Evolutionary conservation across 75 land plant genomes (phyloP).

Genomic region (Pseudotsuga menziesii): DNA sequence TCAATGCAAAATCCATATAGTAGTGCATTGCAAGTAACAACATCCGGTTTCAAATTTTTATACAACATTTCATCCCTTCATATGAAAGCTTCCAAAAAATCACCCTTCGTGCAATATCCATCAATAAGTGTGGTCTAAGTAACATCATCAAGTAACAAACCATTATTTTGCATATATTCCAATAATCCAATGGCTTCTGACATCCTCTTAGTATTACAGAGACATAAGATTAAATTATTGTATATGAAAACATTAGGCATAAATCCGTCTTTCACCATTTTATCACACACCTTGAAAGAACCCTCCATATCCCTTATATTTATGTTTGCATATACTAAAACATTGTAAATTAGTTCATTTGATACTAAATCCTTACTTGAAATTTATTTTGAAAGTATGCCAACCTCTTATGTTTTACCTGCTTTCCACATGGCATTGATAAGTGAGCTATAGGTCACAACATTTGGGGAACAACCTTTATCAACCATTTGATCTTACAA

Average conservation of each 20-base stretch:
- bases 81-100: conserved; percentile 39
- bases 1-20: conserved; percentile 46
- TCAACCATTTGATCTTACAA: conserved; percentile 51
- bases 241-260: conserved; percentile 67
- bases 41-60: conserved; percentile 47
- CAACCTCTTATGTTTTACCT: conserved; percentile 50
- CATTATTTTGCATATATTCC: conserved; percentile 43
- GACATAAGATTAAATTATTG: conserved; percentile 63
- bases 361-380: conserved; percentile 19
- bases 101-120: no score
- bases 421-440: conserved; percentile 63
- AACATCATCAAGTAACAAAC: no score
- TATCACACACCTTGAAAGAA: conserved; percentile 51
- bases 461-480: conserved; percentile 50
- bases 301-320: conserved; percentile 37
- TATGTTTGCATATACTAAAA: conserved; percentile 30
- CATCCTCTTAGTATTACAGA: conserved; percentile 39
- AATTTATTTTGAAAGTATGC: conserved; percentile 57
- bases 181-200: conserved; percentile 35
- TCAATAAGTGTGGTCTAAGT: no score
- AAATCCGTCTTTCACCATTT: conserved; percentile 42
- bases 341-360: conserved; percentile 52
- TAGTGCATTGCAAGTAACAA: no score
- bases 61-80: conserved; percentile 56
- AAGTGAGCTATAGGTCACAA: conserved; percentile 53